A percentile compares a stretch with the other conserved stretches of the same genome.
Evolutionary conservation across 2,329 filamentous ascomycete species (phyloP).

Genomic region (Microcyclospora tardicrescens): DNA sequence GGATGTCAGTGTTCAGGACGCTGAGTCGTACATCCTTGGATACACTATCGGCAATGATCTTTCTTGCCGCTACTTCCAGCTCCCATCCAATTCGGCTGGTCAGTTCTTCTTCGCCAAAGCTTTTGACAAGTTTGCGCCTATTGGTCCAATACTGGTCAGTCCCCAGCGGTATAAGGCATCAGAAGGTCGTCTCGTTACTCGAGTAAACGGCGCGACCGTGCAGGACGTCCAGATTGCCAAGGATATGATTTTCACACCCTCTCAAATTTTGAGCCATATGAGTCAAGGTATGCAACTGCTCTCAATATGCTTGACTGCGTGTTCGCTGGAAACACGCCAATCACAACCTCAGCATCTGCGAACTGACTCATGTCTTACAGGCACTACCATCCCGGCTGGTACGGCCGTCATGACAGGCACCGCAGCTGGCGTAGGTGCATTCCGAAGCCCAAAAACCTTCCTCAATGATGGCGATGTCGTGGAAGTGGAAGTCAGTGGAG

Average conservation of each 20-base stretch:
- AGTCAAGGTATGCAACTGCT: too few relatives aligned
- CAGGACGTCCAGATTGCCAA: constrained; percentile 22
- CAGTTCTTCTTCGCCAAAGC: constrained; percentile 47
- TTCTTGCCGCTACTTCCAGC: constrained; percentile 39
- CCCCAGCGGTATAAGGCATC: constrained; percentile 18
- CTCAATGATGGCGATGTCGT: constrained; percentile 13
- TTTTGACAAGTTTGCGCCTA: constrained; percentile 43
- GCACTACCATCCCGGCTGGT: constrained; percentile 18
- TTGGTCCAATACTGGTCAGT: constrained; percentile 29
- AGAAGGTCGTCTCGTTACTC: too few relatives aligned
- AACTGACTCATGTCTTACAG: too few relatives aligned
- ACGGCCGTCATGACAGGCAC: constrained; percentile 37
- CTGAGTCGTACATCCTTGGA: constrained; percentile 39
- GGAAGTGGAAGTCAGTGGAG: constrained; percentile 4
- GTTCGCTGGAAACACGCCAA: too few relatives aligned
- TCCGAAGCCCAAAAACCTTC: constrained; percentile 20
- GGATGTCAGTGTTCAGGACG: constrained; percentile 36
- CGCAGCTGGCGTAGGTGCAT: constrained; percentile 21
- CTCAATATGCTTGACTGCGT: too few relatives aligned
- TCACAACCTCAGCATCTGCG: too few relatives aligned
- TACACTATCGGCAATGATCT: constrained; percentile 46
- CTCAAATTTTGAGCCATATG: constrained; percentile 12
- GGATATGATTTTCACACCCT: constrained; percentile 25
- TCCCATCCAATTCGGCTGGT: constrained; percentile 36
- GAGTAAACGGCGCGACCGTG: constrained; percentile 37